Evolutionary conservation across 2,329 filamentous ascomycete genomes (phyloP).

Genomic region (Epichloe sylvatica): DNA sequence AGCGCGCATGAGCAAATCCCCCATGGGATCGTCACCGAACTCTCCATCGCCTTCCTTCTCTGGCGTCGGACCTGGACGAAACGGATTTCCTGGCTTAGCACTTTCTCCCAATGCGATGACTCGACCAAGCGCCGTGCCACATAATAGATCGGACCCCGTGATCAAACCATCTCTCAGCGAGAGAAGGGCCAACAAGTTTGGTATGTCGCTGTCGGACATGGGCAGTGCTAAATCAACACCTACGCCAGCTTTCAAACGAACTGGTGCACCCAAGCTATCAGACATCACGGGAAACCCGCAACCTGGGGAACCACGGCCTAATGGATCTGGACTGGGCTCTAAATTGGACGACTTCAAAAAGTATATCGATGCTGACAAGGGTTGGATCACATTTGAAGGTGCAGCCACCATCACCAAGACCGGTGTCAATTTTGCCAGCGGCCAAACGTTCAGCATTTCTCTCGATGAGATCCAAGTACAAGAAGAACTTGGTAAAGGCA

Average conservation of each 20-base stretch:
- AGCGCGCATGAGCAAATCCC: conserved; percentile 29
- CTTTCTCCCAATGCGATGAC: conserved; percentile 27
- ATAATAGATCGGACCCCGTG: conserved; percentile 39
- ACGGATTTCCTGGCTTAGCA: conserved; percentile 30
- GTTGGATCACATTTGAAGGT: conserved; percentile 82
- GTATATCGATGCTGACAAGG: conserved; percentile 82
- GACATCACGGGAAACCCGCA: conserved; percentile 21
- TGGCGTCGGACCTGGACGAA: conserved; percentile 22
- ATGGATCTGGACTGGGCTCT: conserved; percentile 28
- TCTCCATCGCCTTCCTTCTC: conserved; percentile 20
- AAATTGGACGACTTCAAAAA: conserved; percentile 52
- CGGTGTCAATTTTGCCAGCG: conserved; percentile 84
- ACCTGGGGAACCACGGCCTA: conserved; percentile 14
- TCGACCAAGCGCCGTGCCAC: conserved; percentile 33
- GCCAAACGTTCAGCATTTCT: conserved; percentile 83
- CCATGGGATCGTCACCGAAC: conserved; percentile 14
- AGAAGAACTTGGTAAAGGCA: conserved; percentile 90
- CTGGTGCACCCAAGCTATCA: conserved; percentile 29
- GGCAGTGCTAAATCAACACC: conserved; percentile 16
- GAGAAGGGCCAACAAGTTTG: conserved; percentile 40
- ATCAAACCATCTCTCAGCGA: conserved; percentile 50
- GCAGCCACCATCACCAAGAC: conserved; percentile 80
- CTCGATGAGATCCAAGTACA: conserved; percentile 89
- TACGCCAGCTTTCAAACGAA: conserved; percentile 14
- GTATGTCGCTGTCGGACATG: conserved; percentile 46